Conservation (phyloP, 2,329 filamentous ascomycete species). For the Drechslera avenae region DNA sequence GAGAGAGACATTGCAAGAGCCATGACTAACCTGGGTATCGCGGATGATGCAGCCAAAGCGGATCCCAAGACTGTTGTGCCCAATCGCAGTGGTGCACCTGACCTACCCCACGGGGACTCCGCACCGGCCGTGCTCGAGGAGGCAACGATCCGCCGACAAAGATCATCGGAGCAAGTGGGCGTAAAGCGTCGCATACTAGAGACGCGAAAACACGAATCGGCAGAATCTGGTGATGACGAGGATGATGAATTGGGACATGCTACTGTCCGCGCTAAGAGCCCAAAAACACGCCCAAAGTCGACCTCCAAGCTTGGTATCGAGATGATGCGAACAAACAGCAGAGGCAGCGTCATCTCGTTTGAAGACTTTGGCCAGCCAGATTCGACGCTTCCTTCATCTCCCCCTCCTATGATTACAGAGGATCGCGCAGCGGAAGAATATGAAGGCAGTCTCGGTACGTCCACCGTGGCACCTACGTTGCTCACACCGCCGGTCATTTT, state of each 20-base stretch:
- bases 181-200: constrained; percentile 77
- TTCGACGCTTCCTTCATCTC: constrained; percentile 42
- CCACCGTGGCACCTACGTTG: constrained; percentile 39
- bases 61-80: constrained; percentile 41
- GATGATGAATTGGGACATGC: constrained; percentile 81
- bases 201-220: constrained; percentile 72
- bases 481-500: constrained; percentile 60
- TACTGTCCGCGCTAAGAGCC: constrained; percentile 58
- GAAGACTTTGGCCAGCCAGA: constrained; percentile 51
- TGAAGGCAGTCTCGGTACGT: constrained; percentile 27
- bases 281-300: constrained; percentile 52
- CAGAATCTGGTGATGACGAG: constrained; percentile 91
- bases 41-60: constrained; percentile 61
- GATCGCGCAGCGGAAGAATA: constrained; percentile 46
- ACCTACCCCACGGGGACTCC: constrained; percentile 56
- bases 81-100: constrained; percentile 43
- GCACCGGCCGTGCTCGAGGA: constrained; percentile 63
- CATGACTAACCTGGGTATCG: constrained; percentile 75
- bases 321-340: constrained; percentile 97
- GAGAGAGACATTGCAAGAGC: constrained; percentile 58
- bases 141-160: constrained; percentile 61
- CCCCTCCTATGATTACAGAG: constrained; percentile 51
- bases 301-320: constrained; percentile 88
- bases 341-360: constrained; percentile 71
- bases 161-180: constrained; percentile 74